Evolutionary conservation across 2,329 filamentous ascomycete species (phyloP).

Genomic region (Pseudogymnoascus sp.): DNA sequence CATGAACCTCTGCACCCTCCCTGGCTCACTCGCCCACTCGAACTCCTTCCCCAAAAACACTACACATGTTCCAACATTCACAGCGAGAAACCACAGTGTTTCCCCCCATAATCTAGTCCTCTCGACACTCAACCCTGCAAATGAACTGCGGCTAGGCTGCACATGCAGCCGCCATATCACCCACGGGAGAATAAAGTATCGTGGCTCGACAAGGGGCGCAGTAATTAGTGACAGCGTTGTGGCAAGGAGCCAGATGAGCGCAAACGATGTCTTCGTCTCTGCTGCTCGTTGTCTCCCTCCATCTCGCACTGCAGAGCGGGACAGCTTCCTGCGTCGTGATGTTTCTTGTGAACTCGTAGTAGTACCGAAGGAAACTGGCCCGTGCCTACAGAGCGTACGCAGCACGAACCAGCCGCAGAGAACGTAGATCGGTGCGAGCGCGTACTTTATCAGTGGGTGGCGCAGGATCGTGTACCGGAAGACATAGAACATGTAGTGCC

Average conservation of each 20-base stretch:
- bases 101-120: slow-evolving; percentile 45
- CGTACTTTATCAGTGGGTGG: slow-evolving; percentile 57
- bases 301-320: slow-evolving; percentile 11
- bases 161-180: slow-evolving; percentile 82
- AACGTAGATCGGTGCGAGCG: slow-evolving; percentile 64
- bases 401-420: slow-evolving; percentile 62
- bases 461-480: slow-evolving; percentile 76
- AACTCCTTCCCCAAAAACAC: slow-evolving; percentile 65
- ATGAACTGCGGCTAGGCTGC: slow-evolving; percentile 28
- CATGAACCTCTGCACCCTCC: slow-evolving; percentile 69
- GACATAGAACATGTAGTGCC: slow-evolving; percentile 95
- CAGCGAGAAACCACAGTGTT: slow-evolving; percentile 58
- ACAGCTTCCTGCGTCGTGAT: slow-evolving; percentile 10
- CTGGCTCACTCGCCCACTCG: slow-evolving; percentile 46
- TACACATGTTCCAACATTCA: slow-evolving; percentile 62
- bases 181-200: slow-evolving; percentile 95
- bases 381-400: slow-evolving; percentile 40
- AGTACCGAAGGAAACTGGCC: slow-evolving; percentile 17
- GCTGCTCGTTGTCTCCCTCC: slow-evolving; percentile 18
- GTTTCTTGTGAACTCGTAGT: slow-evolving; percentile 14
- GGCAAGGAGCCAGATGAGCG: slow-evolving; percentile 55
- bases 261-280: slow-evolving; percentile 39
- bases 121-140: slow-evolving; percentile 2
- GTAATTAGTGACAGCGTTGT: slow-evolving; percentile 75
- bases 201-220: slow-evolving; percentile 86